These are phyloP conservation scores for Magnolia changhungtana DNA, from an alignment of 164 flowering plant genomes.

Conservation along the genomic window DNA sequence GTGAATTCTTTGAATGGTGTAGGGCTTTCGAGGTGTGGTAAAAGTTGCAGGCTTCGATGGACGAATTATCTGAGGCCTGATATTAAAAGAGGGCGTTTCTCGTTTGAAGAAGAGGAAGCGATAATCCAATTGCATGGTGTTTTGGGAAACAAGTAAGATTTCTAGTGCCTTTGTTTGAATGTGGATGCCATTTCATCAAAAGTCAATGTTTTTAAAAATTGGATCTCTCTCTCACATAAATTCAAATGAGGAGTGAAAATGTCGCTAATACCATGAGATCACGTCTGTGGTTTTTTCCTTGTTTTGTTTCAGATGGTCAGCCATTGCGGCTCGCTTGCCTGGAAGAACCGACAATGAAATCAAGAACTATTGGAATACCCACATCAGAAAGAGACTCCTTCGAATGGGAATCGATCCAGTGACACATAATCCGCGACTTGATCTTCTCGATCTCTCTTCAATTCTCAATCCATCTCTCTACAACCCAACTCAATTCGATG, in stretches of 20 bases:
- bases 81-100: conserved; percentile 67
- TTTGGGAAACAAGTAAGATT: conserved; percentile 65
- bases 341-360: conserved; percentile 94
- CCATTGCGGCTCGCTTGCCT: conserved; percentile 85
- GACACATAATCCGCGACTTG: conserved; percentile 76
- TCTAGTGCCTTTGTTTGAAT: not conserved
- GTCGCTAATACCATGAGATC: not conserved
- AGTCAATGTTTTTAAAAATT: not conserved
- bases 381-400: conserved; percentile 79
- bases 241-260: not conserved
- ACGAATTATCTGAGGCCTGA: conserved; percentile 73
- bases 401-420: conserved; percentile 94
- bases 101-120: conserved; percentile 69
- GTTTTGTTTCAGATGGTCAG: conserved; percentile 64
- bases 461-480: conserved; percentile 45
- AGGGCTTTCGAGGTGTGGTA: conserved; percentile 75
- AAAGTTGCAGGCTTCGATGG: conserved; percentile 79
- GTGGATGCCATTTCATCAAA: not conserved
- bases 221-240: not conserved
- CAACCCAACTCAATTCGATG: conserved; percentile 41
- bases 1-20: conserved; percentile 29
- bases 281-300: not conserved
- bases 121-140: conserved; percentile 60
- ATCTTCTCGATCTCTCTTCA: conserved; percentile 73
- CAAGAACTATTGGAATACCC: conserved; percentile 97